phyloP scores from a whole-genome alignment of 352 stramenopile species.

The Pythium utonaiense region DNA sequence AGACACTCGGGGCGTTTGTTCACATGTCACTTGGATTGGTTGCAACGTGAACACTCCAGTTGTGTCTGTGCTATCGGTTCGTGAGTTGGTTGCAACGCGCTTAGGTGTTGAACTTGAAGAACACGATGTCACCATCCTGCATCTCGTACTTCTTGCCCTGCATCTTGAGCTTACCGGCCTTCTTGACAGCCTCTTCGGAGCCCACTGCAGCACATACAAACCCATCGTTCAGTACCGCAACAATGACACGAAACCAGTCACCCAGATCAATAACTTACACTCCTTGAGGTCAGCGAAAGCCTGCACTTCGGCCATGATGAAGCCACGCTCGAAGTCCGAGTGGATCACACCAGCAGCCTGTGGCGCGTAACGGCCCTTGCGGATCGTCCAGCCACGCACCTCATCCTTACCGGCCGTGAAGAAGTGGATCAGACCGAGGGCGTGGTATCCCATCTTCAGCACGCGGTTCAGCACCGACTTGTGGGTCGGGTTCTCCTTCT shows the following conservation, averaged over 20 bases:
- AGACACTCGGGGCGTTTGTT: too few relatives aligned
- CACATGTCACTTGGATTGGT: neutral
- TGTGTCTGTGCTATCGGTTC: neutral
- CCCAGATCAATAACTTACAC: conserved; percentile 41
- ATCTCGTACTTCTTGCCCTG: conserved; percentile 92
- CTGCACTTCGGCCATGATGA: conserved; percentile 96
- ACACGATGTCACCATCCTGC: conserved; percentile 87
- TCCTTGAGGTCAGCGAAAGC: conserved; percentile 89
- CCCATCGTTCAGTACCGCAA: neutral
- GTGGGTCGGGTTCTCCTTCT: conserved; percentile 80
- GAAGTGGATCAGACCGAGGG: conserved; percentile 98
- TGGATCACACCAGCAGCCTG: conserved; percentile 99
- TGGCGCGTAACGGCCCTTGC: conserved; percentile 94
- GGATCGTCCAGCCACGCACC: conserved; percentile 99
- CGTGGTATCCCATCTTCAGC: conserved; percentile 97
- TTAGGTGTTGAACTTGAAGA: conserved; percentile 94
- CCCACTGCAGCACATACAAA: conserved; percentile 41
- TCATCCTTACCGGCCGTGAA: conserved; percentile 99
- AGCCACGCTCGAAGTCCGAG: conserved; percentile 99
- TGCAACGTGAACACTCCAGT: neutral
- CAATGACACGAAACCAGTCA: neutral
- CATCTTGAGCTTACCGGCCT: conserved; percentile 86
- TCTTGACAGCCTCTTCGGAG: conserved; percentile 85
- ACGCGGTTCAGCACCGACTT: conserved; percentile 95
- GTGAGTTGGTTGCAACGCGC: neutral